Percentiles rank a stretch among this genome's conserved stretches.
phyloP scores from a whole-genome alignment of 2,329 filamentous ascomycete species.

The Colletotrichum agaves region DNA sequence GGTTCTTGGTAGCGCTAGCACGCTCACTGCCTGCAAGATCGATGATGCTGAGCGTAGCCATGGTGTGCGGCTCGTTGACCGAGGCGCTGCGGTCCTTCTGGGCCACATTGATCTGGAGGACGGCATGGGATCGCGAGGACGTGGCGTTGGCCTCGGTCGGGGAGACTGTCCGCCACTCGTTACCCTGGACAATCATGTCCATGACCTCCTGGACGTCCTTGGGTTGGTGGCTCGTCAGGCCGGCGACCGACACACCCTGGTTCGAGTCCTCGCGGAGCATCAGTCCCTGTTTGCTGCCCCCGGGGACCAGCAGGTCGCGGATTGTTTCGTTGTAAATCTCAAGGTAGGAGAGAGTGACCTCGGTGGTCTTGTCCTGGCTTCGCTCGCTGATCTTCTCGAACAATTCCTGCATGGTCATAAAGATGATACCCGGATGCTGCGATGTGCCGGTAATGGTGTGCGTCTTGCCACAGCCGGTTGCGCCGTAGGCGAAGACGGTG shows the following conservation, averaged over 20 bases:
- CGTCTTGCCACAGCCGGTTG: conserved; percentile 97
- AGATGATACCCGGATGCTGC: conserved; percentile 96
- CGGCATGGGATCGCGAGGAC: conserved; percentile 95
- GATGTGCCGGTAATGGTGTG: conserved; percentile 95
- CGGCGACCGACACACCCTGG: conserved; percentile 89
- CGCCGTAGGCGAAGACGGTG: conserved; percentile 97
- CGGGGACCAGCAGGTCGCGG: conserved; percentile 89
- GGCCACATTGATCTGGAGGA: conserved; percentile 95
- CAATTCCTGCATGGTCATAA: conserved; percentile 97
- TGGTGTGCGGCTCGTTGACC: conserved; percentile 94
- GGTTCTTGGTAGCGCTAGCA: conserved; percentile 95
- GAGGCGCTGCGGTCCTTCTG: conserved; percentile 94
- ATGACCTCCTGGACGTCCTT: conserved; percentile 95
- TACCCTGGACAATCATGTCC: conserved; percentile 98
- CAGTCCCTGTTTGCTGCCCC: conserved; percentile 82
- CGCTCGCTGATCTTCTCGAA: conserved; percentile 95
- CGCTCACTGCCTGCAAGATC: conserved; percentile 96
- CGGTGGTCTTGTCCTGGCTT: conserved; percentile 86
- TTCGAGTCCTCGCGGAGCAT: conserved; percentile 96
- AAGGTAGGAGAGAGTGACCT: conserved; percentile 92
- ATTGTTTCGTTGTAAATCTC: conserved; percentile 99
- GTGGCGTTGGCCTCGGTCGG: conserved; percentile 98
- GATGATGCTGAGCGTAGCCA: conserved; percentile 98
- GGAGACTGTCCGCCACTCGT: conserved; percentile 94
- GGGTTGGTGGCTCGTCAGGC: conserved; percentile 90